Evolutionary conservation across 345 rosid genomes (phyloP).

Genomic region (Moringa oleifera): DNA sequence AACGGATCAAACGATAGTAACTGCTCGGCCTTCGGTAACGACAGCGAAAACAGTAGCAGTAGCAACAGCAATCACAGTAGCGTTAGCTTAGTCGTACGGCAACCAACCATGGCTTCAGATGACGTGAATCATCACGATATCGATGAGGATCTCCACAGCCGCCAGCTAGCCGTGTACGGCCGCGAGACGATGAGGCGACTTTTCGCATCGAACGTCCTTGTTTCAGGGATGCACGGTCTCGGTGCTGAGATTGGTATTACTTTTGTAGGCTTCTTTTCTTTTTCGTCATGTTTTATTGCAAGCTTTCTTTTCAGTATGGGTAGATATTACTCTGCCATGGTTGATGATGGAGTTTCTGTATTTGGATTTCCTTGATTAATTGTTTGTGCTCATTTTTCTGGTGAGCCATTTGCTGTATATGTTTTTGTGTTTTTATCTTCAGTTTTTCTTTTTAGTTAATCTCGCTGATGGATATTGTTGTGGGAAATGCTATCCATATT

Average conservation of each 20-base stretch:
- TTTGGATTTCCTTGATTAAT: not conserved
- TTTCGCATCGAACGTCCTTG: constrained; percentile 57
- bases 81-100: not conserved
- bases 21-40: constrained; percentile 10
- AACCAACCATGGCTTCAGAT: constrained; percentile 29
- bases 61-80: constrained; percentile 2
- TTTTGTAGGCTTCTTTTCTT: not conserved
- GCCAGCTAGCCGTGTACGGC: constrained; percentile 77
- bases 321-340: not conserved
- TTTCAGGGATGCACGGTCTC: constrained; percentile 68
- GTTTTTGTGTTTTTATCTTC: not conserved
- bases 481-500: not conserved
- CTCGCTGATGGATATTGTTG: not conserved
- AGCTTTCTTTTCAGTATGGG: no score
- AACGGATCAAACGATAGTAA: not conserved
- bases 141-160: constrained; percentile 74
- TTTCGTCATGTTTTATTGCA: not conserved
- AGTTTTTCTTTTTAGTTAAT: not conserved
- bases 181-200: constrained; percentile 74
- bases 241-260: constrained; percentile 67
- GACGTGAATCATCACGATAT: constrained; percentile 36
- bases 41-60: constrained; percentile 11
- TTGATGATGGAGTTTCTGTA: not conserved
- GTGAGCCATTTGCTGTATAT: no score
- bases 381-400: no score